Conservation (phyloP, 495 filamentous ascomycete genomes). For the Xylaria curta region DNA sequence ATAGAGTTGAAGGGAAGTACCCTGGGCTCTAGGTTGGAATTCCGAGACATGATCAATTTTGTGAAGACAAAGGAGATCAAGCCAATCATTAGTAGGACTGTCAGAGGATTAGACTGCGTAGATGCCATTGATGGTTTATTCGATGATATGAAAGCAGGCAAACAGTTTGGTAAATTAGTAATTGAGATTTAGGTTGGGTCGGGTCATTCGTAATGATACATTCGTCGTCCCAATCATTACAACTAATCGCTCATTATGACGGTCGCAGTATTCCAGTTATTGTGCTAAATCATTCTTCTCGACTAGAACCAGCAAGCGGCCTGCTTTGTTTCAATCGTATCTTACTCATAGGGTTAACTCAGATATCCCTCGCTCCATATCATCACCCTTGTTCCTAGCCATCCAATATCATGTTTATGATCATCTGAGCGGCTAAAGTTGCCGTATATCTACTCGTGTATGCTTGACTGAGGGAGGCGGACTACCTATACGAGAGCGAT, state of each 20-base stretch:
- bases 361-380: background rate
- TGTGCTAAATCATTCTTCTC: background rate
- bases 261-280: background rate
- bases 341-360: background rate
- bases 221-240: background rate
- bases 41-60: constrained; percentile 75
- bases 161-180: constrained; percentile 69
- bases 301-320: no score
- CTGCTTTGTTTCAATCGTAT: background rate
- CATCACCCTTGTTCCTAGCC: no score
- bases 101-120: constrained; percentile 67
- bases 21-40: constrained; percentile 75
- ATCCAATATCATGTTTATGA: no score
- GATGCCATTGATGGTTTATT: constrained; percentile 69
- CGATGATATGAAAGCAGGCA: constrained; percentile 72
- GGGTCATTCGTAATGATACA: constrained; percentile 55
- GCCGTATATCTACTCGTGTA: no score
- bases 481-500: no score
- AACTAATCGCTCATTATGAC: background rate
- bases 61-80: constrained; percentile 65
- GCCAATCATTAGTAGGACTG: constrained; percentile 64
- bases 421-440: no score
- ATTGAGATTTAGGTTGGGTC: constrained; percentile 11
- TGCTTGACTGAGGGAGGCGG: no score
- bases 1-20: constrained; percentile 71